A percentile compares a stretch with the other conserved stretches of the same genome.
Evolutionary conservation across 2,329 filamentous ascomycete species (phyloP).

Genomic region (Dryadomyces quercivorus): DNA sequence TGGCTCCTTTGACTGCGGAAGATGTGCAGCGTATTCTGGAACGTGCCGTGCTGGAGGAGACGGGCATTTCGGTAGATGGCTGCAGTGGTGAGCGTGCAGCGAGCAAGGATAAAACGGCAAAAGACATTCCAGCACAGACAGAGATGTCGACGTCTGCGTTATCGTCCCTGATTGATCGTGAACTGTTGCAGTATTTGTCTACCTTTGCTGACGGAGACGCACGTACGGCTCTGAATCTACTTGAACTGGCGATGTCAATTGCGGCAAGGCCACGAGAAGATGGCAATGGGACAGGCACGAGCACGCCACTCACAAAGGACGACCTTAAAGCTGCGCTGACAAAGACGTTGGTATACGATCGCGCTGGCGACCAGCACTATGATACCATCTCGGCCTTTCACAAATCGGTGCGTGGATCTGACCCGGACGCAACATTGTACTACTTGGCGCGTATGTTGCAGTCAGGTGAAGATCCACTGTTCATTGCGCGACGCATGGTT

Average conservation of each 20-base stretch:
- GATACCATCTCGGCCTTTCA: conserved; percentile 96
- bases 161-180: conserved; percentile 56
- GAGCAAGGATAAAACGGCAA: not conserved
- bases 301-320: conserved; percentile 55
- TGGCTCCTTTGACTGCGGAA: conserved; percentile 60
- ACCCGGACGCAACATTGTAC: conserved; percentile 81
- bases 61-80: conserved; percentile 1
- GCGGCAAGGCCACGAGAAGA: conserved; percentile 25
- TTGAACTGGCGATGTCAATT: conserved; percentile 78
- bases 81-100: not conserved
- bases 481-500: conserved; percentile 83
- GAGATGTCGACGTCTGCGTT: conserved; percentile 15
- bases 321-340: conserved; percentile 74
- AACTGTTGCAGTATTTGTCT: conserved; percentile 70
- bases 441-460: conserved; percentile 94
- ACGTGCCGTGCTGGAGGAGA: conserved; percentile 58
- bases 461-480: conserved; percentile 85
- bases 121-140: not conserved
- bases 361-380: conserved; percentile 92
- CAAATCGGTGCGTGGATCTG: conserved; percentile 81
- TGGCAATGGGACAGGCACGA: conserved; percentile 19
- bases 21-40: conserved; percentile 63
- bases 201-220: conserved; percentile 87
- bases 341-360: conserved; percentile 88
- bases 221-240: conserved; percentile 79